These are phyloP conservation scores for Podospora australis DNA, from an alignment of 495 filamentous ascomycete species.

Conservation along the genomic window DNA sequence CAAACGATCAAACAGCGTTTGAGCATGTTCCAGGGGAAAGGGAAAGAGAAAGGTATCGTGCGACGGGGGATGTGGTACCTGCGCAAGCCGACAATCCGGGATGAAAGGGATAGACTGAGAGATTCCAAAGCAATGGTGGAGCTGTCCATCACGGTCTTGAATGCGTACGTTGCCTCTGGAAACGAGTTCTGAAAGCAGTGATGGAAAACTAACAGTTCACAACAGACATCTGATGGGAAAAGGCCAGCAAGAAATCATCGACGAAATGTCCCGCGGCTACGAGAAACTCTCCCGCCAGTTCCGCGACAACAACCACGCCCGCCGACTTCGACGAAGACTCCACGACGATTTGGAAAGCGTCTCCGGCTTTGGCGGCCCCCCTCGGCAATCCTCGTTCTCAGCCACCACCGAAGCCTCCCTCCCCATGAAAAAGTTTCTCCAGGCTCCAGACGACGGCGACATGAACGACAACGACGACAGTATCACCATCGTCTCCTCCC, in stretches of 20 bases:
- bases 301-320: slow-evolving; percentile 4
- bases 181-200: not conserved
- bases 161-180: slow-evolving; percentile 8
- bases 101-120: slow-evolving; percentile 13
- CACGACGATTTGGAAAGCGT: slow-evolving; percentile 18
- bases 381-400: not conserved
- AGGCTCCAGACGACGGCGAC: too few species aligned
- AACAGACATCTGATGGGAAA: slow-evolving; percentile 16
- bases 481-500: too few species aligned
- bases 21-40: not conserved
- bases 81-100: slow-evolving; percentile 10
- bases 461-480: too few species aligned
- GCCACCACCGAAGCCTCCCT: slow-evolving; percentile 2
- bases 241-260: slow-evolving; percentile 18
- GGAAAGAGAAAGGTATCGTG: slow-evolving; percentile 11
- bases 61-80: slow-evolving; percentile 12
- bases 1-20: slow-evolving; percentile 7
- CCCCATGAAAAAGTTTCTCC: slow-evolving; percentile 1
- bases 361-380: slow-evolving; percentile 9
- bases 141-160: slow-evolving; percentile 12
- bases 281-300: slow-evolving; percentile 11
- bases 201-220: not conserved
- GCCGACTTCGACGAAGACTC: slow-evolving; percentile 9
- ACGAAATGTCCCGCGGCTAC: slow-evolving; percentile 12
- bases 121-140: slow-evolving; percentile 17